Conservation (phyloP, 306 rosid genomes). For the Pyrus bretschneideri region DNA sequence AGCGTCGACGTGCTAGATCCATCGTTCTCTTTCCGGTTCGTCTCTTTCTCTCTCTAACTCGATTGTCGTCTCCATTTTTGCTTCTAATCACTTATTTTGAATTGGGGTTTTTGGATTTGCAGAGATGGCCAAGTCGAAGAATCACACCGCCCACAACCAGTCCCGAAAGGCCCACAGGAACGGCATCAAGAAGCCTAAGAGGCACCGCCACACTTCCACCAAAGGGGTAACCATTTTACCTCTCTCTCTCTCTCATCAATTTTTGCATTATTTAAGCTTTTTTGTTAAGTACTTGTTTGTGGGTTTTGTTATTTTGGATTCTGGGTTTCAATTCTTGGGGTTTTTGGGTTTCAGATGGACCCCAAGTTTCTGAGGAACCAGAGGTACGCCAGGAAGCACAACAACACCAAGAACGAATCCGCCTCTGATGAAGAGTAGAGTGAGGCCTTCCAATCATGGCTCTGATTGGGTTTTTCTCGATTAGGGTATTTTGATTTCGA, state of each 20-base stretch:
- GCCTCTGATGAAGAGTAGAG: conserved; percentile 60
- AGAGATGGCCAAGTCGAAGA: conserved; percentile 99
- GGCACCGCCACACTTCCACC: conserved; percentile 94
- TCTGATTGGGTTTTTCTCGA: conserved; percentile 12
- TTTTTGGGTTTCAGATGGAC: conserved; percentile 57
- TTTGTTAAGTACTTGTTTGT: background rate
- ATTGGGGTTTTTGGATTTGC: background rate
- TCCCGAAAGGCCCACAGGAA: conserved; percentile 96
- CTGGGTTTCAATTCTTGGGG: background rate
- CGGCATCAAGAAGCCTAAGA: conserved; percentile 93
- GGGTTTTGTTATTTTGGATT: background rate
- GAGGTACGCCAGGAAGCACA: conserved; percentile 99
- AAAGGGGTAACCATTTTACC: conserved; percentile 55
- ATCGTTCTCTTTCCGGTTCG: conserved; percentile 13
- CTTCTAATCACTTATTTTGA: background rate
- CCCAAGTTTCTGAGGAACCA: conserved; percentile 98
- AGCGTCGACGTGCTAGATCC: background rate
- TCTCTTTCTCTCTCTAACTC: background rate
- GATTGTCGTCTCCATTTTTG: background rate
- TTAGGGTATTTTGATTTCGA: background rate
- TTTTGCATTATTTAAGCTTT: background rate
- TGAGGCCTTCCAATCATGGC: background rate
- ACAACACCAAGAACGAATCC: conserved; percentile 51
- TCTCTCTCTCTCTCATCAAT: background rate
- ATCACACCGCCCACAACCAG: conserved; percentile 99